These are phyloP conservation scores for Camellia oleifera DNA, from an alignment of 179 eudicot genomes.

Conservation along the genomic window DNA sequence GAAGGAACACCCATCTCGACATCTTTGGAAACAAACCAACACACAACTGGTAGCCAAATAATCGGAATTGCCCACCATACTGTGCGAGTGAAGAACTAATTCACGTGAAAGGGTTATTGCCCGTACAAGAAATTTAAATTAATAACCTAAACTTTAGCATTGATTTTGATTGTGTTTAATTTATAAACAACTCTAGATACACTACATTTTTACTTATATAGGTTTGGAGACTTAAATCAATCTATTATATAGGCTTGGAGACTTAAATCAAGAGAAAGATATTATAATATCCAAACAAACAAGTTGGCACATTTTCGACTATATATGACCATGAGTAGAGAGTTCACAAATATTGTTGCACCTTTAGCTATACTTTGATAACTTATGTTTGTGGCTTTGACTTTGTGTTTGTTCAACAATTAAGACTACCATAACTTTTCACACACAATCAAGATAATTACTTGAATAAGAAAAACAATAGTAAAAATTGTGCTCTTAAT, in stretches of 20 bases:
- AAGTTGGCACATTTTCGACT: background rate
- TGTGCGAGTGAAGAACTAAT: constrained; percentile 59
- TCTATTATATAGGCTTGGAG: background rate
- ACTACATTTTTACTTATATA: background rate
- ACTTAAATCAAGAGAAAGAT: background rate
- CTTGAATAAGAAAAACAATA: no score
- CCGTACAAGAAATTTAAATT: background rate
- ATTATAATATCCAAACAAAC: background rate
- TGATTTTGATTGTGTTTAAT: background rate
- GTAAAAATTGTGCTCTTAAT: no score
- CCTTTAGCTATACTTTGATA: background rate
- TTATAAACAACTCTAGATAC: background rate
- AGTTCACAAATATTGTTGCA: background rate
- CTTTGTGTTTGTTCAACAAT: no score
- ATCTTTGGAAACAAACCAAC: constrained; percentile 33
- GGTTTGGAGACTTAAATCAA: background rate
- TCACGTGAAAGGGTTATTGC: background rate
- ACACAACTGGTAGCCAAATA: constrained; percentile 59
- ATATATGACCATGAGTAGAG: background rate
- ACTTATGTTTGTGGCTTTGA: background rate
- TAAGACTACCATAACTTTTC: no score
- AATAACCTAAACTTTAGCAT: background rate
- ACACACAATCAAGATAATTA: no score
- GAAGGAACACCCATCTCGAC: constrained; percentile 30
- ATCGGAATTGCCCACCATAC: constrained; percentile 70